phyloP scores from a whole-genome alignment of 1,284 basidiomycete genomes.

The Tilletia caries region DNA sequence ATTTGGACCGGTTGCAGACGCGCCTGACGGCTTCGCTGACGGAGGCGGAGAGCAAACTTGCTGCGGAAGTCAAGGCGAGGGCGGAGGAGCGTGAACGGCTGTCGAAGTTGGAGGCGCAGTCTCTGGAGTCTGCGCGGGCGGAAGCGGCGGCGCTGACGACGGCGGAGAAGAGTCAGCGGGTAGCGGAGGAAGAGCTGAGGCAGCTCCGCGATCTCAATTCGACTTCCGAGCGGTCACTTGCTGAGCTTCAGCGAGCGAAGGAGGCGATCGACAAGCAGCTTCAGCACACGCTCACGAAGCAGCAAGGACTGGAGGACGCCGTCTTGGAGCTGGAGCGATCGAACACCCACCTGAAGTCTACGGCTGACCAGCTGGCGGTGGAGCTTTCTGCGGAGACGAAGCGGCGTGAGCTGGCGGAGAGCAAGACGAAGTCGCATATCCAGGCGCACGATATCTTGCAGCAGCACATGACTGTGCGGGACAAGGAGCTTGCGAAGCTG shows the following conservation, averaged over 20 bases:
- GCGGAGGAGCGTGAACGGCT: slow-evolving; percentile 34
- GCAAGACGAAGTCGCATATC: slow-evolving; percentile 62
- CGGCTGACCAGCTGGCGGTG: slow-evolving; percentile 31
- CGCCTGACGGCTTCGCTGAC: slow-evolving; percentile 67
- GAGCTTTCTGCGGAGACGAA: slow-evolving; percentile 47
- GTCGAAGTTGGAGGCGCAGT: slow-evolving; percentile 35
- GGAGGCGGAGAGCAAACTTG: slow-evolving; percentile 73
- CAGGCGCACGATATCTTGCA: slow-evolving; percentile 61
- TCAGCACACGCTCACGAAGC: slow-evolving; percentile 37
- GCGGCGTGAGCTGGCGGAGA: slow-evolving; percentile 49
- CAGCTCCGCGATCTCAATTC: slow-evolving; percentile 72
- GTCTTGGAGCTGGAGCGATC: slow-evolving; percentile 38
- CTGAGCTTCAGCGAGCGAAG: slow-evolving; percentile 28
- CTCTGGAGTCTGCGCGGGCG: slow-evolving; percentile 60
- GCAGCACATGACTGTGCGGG: slow-evolving; percentile 69
- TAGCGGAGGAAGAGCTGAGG: slow-evolving; percentile 72
- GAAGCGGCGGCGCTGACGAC: slow-evolving; percentile 63
- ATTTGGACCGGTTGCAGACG: slow-evolving; percentile 71
- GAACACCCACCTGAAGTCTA: slow-evolving; percentile 35
- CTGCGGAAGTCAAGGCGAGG: slow-evolving; percentile 63
- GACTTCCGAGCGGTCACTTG: slow-evolving; percentile 58
- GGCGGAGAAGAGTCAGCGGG: slow-evolving; percentile 69
- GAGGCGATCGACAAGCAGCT: slow-evolving; percentile 69
- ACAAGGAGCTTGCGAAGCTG: slow-evolving; percentile 77
- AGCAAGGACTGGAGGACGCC: slow-evolving; percentile 44